These are phyloP conservation scores for Tricholoma hemisulphureum DNA, from an alignment of 768 basidiomycete genomes.

Conservation along the genomic window DNA sequence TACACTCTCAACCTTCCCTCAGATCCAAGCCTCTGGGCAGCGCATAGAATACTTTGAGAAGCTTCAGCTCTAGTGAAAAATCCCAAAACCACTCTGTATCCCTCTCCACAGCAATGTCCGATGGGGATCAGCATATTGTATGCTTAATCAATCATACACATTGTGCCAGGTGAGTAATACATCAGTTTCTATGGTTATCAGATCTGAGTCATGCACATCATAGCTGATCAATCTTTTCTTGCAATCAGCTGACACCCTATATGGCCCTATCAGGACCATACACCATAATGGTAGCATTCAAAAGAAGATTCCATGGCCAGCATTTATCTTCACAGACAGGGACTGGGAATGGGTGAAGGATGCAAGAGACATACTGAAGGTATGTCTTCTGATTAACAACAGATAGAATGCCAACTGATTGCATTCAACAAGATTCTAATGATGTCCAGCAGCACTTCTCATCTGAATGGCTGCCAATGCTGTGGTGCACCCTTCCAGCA, in stretches of 20 bases:
- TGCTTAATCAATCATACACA: slow-evolving; percentile 5
- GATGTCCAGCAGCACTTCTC: slow-evolving; percentile 1
- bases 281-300: background rate
- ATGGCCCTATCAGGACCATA: slow-evolving; percentile 13
- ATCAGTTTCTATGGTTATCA: background rate
- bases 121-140: slow-evolving; percentile 15
- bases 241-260: slow-evolving; percentile 6
- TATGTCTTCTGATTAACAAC: background rate
- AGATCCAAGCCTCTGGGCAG: slow-evolving; percentile 23
- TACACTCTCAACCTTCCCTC: background rate
- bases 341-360: slow-evolving; percentile 13
- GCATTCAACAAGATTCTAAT: slow-evolving; percentile 1
- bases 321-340: slow-evolving; percentile 5
- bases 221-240: slow-evolving; percentile 14
- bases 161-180: slow-evolving; percentile 13
- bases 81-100: slow-evolving; percentile 19
- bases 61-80: slow-evolving; percentile 17
- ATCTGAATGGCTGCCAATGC: background rate
- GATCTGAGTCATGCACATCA: slow-evolving; percentile 7
- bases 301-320: slow-evolving; percentile 14
- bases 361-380: slow-evolving; percentile 7
- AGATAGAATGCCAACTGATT: background rate
- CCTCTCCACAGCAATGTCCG: slow-evolving; percentile 16
- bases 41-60: slow-evolving; percentile 21
- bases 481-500: background rate